Base-by-base conservation (phyloP, 1,139 yeast species). In the Protomyces inundatus region DNA sequence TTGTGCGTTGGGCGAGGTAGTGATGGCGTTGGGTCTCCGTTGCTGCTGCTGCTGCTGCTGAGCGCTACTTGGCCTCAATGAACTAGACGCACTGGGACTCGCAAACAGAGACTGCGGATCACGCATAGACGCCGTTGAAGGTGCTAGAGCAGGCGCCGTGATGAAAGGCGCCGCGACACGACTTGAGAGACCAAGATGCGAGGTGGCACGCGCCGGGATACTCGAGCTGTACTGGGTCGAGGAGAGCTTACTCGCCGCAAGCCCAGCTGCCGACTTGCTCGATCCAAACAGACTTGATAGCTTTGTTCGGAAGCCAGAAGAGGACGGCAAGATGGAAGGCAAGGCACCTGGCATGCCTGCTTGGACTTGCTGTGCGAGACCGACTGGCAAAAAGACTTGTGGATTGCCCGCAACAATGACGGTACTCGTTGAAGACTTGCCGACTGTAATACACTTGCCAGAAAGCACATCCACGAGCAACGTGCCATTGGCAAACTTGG, bases 271-370 rank as follows among this genome's bases (percentile, higher is more conserved):
- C 23, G 42, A 51, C 16, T 48, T 34, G 42, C 56, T 51, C 5
- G 62, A 58, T 6, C 56, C 54, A 42, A 58, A 58, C 39, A 58
- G 30, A 42, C 62, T 58, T 30, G 62, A 32, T 12, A 58, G 12
- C 23, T 51, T 51, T 6, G 62, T n/a, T 1, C 48, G 54, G 14
- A 58, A 33, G 52, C 53, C 54, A n/a, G 62, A 52, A 35, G 55
- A 34, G n/a, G 61, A 36, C 2, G 48, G 6, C 4, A 6, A n/a
- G 10, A 42, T 9, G 48, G 48, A 5, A 1, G 46, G 35, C 12
- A 33, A 35, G 3, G 62, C 52, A 34, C 32, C 34, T 12, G 23
- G 34, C 5, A 58, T 51, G 35, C 54, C 54, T 9, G 54, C n/a
- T 40, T 56, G 54, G 12, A 58, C 54, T 14, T 40, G 54, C 14